Percentiles rank a stretch among this genome's conserved stretches.
Conservation (phyloP, 2,329 filamentous ascomycete species). For the Fusarium fujikuroi region DNA sequence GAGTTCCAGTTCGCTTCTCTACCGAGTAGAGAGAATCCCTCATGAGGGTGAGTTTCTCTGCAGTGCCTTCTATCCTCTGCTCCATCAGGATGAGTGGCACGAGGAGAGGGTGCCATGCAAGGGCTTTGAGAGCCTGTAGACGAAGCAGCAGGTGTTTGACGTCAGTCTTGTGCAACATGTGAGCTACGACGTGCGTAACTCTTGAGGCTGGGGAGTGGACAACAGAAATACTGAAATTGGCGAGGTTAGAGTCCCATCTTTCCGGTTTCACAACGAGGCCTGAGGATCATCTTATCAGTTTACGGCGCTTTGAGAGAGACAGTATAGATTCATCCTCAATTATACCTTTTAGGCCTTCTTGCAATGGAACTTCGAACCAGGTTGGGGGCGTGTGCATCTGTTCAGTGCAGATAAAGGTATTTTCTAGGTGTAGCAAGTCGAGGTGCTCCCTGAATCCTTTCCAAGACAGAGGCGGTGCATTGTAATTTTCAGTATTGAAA, state of each 20-base stretch:
- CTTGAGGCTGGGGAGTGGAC: background rate
- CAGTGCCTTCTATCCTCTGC: background rate
- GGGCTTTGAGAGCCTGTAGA: background rate
- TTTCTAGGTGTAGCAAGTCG: background rate
- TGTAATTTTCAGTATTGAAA: background rate
- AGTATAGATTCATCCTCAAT: accelerated
- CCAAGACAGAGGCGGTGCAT: background rate
- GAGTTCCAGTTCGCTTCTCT: background rate
- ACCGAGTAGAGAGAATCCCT: background rate
- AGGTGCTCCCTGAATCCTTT: background rate
- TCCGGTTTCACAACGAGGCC: background rate
- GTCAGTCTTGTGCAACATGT: background rate
- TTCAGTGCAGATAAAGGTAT: background rate
- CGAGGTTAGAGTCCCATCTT: background rate
- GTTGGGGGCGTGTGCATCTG: background rate
- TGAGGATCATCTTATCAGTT: accelerated
- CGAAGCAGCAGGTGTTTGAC: background rate
- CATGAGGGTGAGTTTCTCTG: background rate
- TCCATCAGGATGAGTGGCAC: background rate
- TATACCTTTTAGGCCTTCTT: background rate
- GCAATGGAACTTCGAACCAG: background rate
- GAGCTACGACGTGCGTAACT: background rate
- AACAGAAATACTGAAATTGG: background rate
- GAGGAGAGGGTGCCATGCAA: background rate
- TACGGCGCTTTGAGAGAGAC: accelerated